Base-by-base conservation (phyloP, 2,329 filamentous ascomycete genomes). In the Shiraia sp. region DNA sequence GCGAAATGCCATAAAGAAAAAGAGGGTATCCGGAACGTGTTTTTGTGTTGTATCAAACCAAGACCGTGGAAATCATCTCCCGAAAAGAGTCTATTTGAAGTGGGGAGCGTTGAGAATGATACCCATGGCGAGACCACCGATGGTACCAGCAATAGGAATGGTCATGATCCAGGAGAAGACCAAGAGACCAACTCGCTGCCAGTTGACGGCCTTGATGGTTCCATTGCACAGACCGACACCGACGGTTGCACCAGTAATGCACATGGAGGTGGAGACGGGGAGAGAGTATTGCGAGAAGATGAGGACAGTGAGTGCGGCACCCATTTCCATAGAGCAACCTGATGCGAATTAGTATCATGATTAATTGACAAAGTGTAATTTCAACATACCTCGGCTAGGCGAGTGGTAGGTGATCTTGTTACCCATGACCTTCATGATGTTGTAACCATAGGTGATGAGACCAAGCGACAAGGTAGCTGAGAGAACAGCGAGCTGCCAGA, bases 371-470 rank as follows among this genome's bases (percentile, higher is more conserved):
- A n/a, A n/a, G n/a, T n/a, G n/a, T n/a, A n/a, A n/a, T n/a, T n/a
- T n/a, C n/a, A n/a, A n/a, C n/a, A n/a, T n/a, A n/a, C n/a, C n/a
- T n/a, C n/a, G n/a, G n/a, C n/a, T n/a, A n/a, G 81, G 81, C 0
- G 80, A 82, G 71, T 82, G 79, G n/a, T 81, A 75, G 9, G 81
- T 83, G 46, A 84, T 74, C 50, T 78, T 76, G 70, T 84, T 84
- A 42, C 81, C 81, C 47, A 83, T 71, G 55, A 79, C 79, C 31
- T 76, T 73, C 80, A 85, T 85, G 65, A 85, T 83, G 61, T 83
- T 80, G 65, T 83, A 84, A 1, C 80, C 81, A 50, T 82, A 84
- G 7, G 80, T 82, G 75, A 79, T 80, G 35, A 83, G 72, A 57
- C 81, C 81, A 37, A 82, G 60, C 31, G 77, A 75, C 40, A 83